Base-by-base conservation (phyloP, 257 asterid genomes). In the Solanum sejunctum region DNA sequence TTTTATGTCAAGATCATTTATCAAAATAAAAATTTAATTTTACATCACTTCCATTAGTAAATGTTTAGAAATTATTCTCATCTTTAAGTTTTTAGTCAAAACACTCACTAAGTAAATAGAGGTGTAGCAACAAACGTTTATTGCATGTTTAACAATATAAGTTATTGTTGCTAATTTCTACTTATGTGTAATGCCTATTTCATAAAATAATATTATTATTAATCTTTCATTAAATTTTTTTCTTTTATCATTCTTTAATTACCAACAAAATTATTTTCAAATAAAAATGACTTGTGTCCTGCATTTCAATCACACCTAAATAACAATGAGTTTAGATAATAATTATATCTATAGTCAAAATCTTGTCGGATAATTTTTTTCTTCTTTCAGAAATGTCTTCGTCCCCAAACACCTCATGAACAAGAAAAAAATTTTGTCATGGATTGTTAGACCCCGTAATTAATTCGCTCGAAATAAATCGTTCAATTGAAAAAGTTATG, bases 341-440 rank as follows among this genome's bases (percentile, higher is more conserved):
- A 67, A 67, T 15, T 67, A 28, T 67, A 67, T 67, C 3, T 12
- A 7, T 39, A 4, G 15, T 70, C 16, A 28, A 36, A 39, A 5
- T 39, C 28, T 39, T 26, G 3, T 70, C 39, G 39, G 9, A 39
- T 8, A 36, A 3, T 28, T 8, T 18, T 20, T 49, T 80, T 15
- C 7, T 28, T 61, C 21, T 57, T 32, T 57, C 73, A 87, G 88
- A 89, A 89, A 89, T 87, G 89, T 57, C 88, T 89, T 18, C 71
- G 43, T 12, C 56, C 83, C 45, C 81, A 85, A 87, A 57, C 72
- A 70, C 12, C 51, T 41, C 86, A 66, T 5, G 55, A 80, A 15
- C 71, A 55, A 81, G 83, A 81, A 8, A 85, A 60, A 45, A 12
- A 12, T 21, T 39, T 18, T 7, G 12, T 21, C 17, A 8, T 13